A percentile compares a stretch with the other conserved stretches of the same genome.
phyloP scores from a whole-genome alignment of 129 eudicot genomes.

The Scalesia atractyloides region DNA sequence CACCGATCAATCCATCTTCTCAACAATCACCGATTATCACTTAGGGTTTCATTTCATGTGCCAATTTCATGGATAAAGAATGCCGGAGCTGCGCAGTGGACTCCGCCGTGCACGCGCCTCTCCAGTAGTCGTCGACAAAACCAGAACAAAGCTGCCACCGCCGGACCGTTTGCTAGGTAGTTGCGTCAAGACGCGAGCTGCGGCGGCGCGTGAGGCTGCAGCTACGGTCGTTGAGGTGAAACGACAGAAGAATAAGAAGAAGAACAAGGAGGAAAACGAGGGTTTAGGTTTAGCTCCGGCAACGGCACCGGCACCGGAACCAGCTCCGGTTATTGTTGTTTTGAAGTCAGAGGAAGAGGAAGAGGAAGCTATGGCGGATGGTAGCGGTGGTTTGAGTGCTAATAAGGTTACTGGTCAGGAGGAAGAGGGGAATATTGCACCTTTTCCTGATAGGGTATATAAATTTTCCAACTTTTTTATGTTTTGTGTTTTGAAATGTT shows the following conservation, averaged over 20 bases:
- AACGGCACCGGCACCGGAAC: no score
- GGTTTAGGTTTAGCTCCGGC: not conserved
- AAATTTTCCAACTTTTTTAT: not conserved
- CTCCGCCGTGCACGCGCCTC: constrained; percentile 37
- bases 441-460: constrained; percentile 84
- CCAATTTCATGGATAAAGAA: constrained; percentile 40
- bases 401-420: constrained; percentile 61
- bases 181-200: constrained; percentile 55
- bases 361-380: constrained; percentile 55
- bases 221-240: constrained; percentile 23
- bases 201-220: constrained; percentile 39
- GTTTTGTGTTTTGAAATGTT: not conserved
- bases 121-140: constrained; percentile 26
- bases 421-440: constrained; percentile 65
- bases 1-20: constrained; percentile 18
- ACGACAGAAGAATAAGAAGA: constrained; percentile 18
- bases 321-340: constrained; percentile 20
- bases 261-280: not conserved
- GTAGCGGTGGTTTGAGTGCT: constrained; percentile 79
- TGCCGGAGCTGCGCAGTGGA: constrained; percentile 65
- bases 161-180: constrained; percentile 37
- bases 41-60: constrained; percentile 5
- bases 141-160: not conserved
- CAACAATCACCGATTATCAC: not conserved
- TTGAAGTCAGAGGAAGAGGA: constrained; percentile 15